phyloP scores from a whole-genome alignment of 148 eudicot genomes.

The Polygonum aviculare region DNA sequence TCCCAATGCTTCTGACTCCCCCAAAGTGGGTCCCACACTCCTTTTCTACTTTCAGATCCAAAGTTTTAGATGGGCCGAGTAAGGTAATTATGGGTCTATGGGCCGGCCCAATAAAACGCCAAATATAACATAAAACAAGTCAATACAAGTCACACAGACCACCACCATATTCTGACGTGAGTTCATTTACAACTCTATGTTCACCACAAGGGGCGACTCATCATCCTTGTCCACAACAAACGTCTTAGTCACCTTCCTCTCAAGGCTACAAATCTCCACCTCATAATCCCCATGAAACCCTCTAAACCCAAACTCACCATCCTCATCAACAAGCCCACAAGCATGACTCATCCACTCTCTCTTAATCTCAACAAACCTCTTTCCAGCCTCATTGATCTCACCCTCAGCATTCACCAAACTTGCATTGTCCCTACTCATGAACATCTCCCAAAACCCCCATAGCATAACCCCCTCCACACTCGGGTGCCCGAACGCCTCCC shows the following conservation, averaged over 20 bases:
- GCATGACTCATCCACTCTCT: constrained; percentile 57
- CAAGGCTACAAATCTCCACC: constrained; percentile 35
- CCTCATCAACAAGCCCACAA: constrained; percentile 58
- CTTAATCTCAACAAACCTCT: constrained; percentile 51
- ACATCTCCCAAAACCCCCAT: constrained; percentile 98
- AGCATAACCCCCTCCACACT: constrained; percentile 77
- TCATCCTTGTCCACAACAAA: constrained; percentile 78
- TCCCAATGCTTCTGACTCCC: neutral
- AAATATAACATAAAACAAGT: neutral
- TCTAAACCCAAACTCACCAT: constrained; percentile 60
- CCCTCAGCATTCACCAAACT: constrained; percentile 90
- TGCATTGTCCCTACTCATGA: constrained; percentile 62
- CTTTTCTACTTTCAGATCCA: neutral
- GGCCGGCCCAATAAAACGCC: neutral
- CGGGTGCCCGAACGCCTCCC: constrained; percentile 88
- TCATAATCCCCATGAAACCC: constrained; percentile 84
- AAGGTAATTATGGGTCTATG: neutral
- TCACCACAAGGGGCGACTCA: constrained; percentile 39
- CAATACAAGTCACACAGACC: neutral
- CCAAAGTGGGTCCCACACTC: neutral
- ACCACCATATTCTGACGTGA: neutral
- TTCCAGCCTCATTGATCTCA: constrained; percentile 77
- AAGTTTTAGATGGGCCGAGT: neutral
- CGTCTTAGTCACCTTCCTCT: constrained; percentile 34
- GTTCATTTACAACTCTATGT: constrained; percentile 27